Percentiles rank a stretch among this genome's conserved stretches.
Evolutionary conservation across 2,329 filamentous ascomycete species (phyloP).

Genomic region (Camillea tinctor): DNA sequence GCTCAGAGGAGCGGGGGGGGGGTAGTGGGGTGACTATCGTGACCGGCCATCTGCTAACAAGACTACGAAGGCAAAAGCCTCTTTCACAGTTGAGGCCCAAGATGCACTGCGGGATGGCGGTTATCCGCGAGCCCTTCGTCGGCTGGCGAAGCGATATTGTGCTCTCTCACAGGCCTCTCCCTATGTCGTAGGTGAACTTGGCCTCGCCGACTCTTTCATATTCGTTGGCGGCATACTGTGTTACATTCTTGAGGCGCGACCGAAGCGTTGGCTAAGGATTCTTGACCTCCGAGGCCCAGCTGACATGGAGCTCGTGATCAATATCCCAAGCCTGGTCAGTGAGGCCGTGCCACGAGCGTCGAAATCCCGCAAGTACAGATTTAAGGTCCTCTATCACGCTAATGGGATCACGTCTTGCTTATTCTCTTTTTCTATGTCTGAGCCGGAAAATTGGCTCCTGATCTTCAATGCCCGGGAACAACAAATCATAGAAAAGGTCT

Average conservation of each 20-base stretch:
- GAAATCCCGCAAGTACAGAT: conserved; percentile 39
- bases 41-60: conserved; percentile 20
- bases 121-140: conserved; percentile 56
- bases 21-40: conserved; percentile 15
- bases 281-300: conserved; percentile 54
- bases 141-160: conserved; percentile 58
- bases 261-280: conserved; percentile 47
- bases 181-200: conserved; percentile 59
- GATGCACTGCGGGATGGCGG: conserved; percentile 29
- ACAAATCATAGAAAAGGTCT: conserved; percentile 41
- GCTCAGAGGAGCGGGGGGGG: background rate
- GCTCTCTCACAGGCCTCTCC: conserved; percentile 62
- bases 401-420: conserved; percentile 57
- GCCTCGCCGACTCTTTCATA: conserved; percentile 58
- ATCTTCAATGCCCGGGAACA: conserved; percentile 43
- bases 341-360: conserved; percentile 36
- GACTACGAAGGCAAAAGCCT: conserved; percentile 33
- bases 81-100: conserved; percentile 31
- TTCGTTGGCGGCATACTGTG: conserved; percentile 65
- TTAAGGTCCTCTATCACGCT: conserved; percentile 57
- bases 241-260: conserved; percentile 51
- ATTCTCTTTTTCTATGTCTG: conserved; percentile 43
- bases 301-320: conserved; percentile 53
- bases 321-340: conserved; percentile 45
- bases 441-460: conserved; percentile 51